A percentile compares a stretch with the other conserved stretches of the same genome.
Evolutionary conservation across 306 rosid species (phyloP).

Genomic region (Dalbergia oliveri): DNA sequence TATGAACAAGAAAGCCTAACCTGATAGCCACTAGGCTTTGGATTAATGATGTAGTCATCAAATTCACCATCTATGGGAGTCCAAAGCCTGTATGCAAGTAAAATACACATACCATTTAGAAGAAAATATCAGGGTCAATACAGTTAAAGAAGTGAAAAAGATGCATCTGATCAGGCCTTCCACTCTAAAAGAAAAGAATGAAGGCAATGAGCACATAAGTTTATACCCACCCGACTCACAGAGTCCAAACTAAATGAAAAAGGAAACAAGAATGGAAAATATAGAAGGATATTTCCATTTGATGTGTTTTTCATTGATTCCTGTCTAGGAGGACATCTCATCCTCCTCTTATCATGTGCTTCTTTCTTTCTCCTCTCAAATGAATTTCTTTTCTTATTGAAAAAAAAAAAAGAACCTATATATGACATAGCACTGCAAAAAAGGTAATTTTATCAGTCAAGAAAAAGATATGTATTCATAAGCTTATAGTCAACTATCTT

Average conservation of each 20-base stretch:
- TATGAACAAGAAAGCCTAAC: conserved; percentile 55
- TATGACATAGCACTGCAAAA: conserved; percentile 7
- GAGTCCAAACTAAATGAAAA: conserved; percentile 38
- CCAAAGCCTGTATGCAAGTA: conserved; percentile 72
- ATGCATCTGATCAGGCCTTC: conserved; percentile 13
- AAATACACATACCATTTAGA: conserved; percentile 23
- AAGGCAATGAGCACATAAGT: conserved; percentile 31
- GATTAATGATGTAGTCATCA: conserved; percentile 96
- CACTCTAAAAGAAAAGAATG: background rate
- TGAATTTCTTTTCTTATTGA: conserved; percentile 7
- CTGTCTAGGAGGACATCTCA: conserved; percentile 3
- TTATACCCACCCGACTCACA: conserved; percentile 26
- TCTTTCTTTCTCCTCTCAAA: conserved; percentile 8
- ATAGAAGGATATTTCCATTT: conserved; percentile 18
- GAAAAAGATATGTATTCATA: background rate
- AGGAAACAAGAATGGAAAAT: conserved; percentile 22
- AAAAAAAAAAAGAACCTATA: background rate
- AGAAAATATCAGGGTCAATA: conserved; percentile 25
- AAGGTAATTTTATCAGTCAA: background rate
- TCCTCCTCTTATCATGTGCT: conserved; percentile 11
- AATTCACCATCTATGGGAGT: conserved; percentile 94
- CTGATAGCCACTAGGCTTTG: conserved; percentile 99
- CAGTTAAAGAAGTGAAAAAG: conserved; percentile 19
- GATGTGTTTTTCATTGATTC: conserved; percentile 4
- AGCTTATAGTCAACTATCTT: conserved; percentile 27